These are phyloP conservation scores for Pichia sp. DNA, from an alignment of 1,139 yeast species.

Conservation along the genomic window DNA sequence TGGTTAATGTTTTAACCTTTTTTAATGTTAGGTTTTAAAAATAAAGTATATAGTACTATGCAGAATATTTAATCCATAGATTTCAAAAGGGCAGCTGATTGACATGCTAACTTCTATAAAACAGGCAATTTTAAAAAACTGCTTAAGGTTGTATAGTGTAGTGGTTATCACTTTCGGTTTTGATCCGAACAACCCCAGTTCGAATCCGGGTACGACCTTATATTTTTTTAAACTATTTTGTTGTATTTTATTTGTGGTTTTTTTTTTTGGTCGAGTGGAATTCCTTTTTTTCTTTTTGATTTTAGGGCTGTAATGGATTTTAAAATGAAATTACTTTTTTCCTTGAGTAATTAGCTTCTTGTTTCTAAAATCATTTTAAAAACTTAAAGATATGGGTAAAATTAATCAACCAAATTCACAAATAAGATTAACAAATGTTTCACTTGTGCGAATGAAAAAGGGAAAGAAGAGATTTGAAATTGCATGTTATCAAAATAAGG, in stretches of 20 bases:
- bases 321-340: no score
- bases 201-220: slow-evolving; percentile 91
- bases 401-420: slow-evolving; percentile 87
- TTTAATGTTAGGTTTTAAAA: no score
- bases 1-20: no score
- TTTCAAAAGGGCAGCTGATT: no score
- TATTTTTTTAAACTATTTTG: slow-evolving; percentile 1
- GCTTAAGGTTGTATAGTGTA: slow-evolving; percentile 47
- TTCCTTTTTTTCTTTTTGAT: background rate
- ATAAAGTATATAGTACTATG: no score
- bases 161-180: slow-evolving; percentile 65
- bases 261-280: background rate
- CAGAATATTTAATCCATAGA: no score
- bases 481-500: slow-evolving; percentile 95
- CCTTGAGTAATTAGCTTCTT: background rate
- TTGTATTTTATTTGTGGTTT: background rate
- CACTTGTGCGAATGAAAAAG: slow-evolving; percentile 83
- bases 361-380: background rate
- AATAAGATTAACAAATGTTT: slow-evolving; percentile 87
- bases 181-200: slow-evolving; percentile 89
- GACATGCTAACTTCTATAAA: no score
- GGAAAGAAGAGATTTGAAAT: slow-evolving; percentile 89
- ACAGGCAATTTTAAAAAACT: no score
- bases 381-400: slow-evolving; percentile 21
- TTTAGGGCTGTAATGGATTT: no score